phyloP scores from a whole-genome alignment of 768 basidiomycete genomes.

The Inosperma sp. region DNA sequence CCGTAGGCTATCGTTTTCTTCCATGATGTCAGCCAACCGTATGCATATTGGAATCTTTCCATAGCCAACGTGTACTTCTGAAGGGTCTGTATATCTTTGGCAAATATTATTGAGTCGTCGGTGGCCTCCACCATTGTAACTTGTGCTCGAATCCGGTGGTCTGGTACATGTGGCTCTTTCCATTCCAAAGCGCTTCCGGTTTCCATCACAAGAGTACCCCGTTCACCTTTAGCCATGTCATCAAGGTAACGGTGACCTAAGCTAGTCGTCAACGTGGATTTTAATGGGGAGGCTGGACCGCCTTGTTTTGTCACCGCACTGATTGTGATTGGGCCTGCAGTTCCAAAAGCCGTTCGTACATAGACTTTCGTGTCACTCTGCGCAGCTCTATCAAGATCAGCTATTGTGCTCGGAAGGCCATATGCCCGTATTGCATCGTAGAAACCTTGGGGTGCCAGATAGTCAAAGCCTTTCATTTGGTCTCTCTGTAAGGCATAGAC shows the following conservation, averaged over 20 bases:
- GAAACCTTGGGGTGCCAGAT: conserved; percentile 26
- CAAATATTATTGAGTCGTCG: conserved; percentile 6
- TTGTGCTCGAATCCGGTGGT: neutral
- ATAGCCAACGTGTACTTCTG: neutral
- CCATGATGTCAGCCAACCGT: neutral
- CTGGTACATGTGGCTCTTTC: neutral
- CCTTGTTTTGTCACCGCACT: conserved; percentile 29
- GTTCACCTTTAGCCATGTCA: conserved; percentile 11
- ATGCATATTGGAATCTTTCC: no score
- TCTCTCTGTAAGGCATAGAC: conserved; percentile 21
- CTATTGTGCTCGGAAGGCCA: conserved; percentile 21
- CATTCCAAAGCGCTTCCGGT: neutral
- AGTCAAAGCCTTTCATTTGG: no score
- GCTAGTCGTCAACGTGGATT: conserved; percentile 26
- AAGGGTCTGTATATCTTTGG: neutral
- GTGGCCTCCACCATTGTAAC: conserved; percentile 9
- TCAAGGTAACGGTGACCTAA: conserved; percentile 17
- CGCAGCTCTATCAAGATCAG: conserved; percentile 23
- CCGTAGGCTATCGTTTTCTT: neutral
- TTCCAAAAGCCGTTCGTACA: conserved; percentile 26
- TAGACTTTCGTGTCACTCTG: conserved; percentile 17
- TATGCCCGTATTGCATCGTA: conserved; percentile 29
- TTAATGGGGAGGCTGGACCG: conserved; percentile 19
- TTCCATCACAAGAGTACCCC: neutral
- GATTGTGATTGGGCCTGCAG: conserved; percentile 19